Conservation (phyloP, 2,329 filamentous ascomycete species). For the Microdochium trichocladiopsis region DNA sequence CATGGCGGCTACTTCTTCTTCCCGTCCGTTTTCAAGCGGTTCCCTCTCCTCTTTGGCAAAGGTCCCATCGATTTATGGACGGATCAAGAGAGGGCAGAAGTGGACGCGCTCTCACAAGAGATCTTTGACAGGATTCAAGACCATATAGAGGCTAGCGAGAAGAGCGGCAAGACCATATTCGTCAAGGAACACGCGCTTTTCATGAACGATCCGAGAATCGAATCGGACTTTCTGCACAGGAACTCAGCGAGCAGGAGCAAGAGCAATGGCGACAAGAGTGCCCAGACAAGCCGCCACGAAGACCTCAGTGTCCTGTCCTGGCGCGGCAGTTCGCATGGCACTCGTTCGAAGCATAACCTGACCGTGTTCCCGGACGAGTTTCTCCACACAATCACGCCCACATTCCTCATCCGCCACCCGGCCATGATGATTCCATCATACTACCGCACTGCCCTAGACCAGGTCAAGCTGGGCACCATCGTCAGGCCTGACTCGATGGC, state of each 20-base stretch:
- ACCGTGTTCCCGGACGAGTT: slow-evolving; percentile 26
- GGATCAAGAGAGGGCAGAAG: slow-evolving; percentile 12
- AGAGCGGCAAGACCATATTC: slow-evolving; percentile 19
- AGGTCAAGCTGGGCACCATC: background rate
- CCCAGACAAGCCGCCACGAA: background rate
- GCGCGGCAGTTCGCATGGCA: slow-evolving; percentile 1
- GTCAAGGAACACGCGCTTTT: slow-evolving; percentile 26
- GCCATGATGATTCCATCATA: slow-evolving; percentile 27
- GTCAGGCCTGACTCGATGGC: background rate
- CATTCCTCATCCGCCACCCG: slow-evolving; percentile 30
- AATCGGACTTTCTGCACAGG: slow-evolving; percentile 7
- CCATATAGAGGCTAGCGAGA: slow-evolving; percentile 11
- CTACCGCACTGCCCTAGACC: slow-evolving; percentile 15
- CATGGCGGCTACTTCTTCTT: slow-evolving; percentile 21
- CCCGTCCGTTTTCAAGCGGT: slow-evolving; percentile 3
- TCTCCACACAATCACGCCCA: slow-evolving; percentile 20
- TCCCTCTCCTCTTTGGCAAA: slow-evolving; percentile 6
- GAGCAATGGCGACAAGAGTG: background rate
- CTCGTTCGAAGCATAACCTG: slow-evolving; percentile 16
- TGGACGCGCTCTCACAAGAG: slow-evolving; percentile 13
- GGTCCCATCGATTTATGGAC: slow-evolving; percentile 16
- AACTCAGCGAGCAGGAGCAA: background rate
- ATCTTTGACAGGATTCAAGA: slow-evolving; percentile 18
- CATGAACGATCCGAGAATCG: slow-evolving; percentile 13
- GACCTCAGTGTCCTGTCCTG: background rate